Evolutionary conservation across 179 eudicot genomes (phyloP).

Genomic region (Drosera spatulata): DNA sequence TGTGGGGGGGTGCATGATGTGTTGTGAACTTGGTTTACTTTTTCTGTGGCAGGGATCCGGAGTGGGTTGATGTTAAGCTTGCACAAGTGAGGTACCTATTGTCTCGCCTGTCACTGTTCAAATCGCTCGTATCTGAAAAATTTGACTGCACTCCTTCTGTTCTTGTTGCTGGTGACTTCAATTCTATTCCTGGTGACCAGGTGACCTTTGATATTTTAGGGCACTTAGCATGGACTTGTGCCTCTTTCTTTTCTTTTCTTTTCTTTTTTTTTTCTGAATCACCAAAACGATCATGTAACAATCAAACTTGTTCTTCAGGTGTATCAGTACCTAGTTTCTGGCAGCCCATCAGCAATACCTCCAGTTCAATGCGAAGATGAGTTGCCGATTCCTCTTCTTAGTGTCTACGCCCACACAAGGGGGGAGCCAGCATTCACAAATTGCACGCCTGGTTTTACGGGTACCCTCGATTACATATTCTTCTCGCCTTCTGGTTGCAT

Average conservation of each 20-base stretch:
- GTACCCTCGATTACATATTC: constrained; percentile 75
- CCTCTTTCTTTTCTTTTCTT: background rate
- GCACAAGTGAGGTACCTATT: constrained; percentile 86
- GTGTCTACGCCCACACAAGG: constrained; percentile 56
- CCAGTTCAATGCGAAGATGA: constrained; percentile 32
- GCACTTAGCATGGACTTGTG: too few species aligned
- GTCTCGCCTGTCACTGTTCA: constrained; percentile 56
- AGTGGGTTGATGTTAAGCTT: constrained; percentile 89
- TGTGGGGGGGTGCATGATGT: background rate
- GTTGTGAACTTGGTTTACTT: background rate
- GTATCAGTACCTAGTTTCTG: constrained; percentile 58
- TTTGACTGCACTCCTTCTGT: constrained; percentile 59
- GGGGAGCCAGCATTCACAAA: constrained; percentile 91
- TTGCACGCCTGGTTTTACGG: constrained; percentile 87
- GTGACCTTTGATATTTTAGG: constrained; percentile 14
- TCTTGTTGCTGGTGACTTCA: constrained; percentile 85
- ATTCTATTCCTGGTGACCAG: constrained; percentile 85
- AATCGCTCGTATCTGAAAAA: constrained; percentile 35
- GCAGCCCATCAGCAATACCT: constrained; percentile 26
- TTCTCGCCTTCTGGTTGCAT: constrained; percentile 44
- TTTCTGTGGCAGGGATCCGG: constrained; percentile 69
- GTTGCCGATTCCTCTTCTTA: constrained; percentile 43
- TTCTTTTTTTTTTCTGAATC: too few species aligned
- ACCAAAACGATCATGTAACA: background rate
- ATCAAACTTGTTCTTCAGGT: constrained; percentile 40